Base-by-base conservation (phyloP, 1,284 basidiomycete species). In the Waitea zeae region DNA sequence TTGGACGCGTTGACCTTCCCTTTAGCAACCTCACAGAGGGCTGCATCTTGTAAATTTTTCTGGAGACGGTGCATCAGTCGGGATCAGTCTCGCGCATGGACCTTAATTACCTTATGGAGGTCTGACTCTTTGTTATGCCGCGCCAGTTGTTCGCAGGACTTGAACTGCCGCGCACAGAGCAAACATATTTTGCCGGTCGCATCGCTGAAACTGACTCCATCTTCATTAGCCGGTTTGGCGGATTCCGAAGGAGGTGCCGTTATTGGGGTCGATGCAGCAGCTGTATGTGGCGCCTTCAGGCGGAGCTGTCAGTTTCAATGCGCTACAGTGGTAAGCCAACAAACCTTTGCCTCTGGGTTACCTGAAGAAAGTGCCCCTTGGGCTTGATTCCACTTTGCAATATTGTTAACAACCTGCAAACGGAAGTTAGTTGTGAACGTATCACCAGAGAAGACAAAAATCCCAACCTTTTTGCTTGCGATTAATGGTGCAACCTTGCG, bases 381-480 rank as follows among this genome's bases (percentile, higher is more conserved):
- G 12, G 89, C 84, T 57, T 79, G 81, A 51, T 89, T 93, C 89
- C 89, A 95, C 48, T 95, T 93, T 48, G 67, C 77, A 50, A 96
- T 93, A 46, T 92, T 89, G 51, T 71, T 82, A 33, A 69, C 78
- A 31, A 76, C 81, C 87, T 92, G 39, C 15, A 35, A 15, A 5
- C 1, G 14, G 3, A 33, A 2, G 9, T 11, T 15, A 13, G 31
- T n/a, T n/a, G n/a, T n/a, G n/a, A n/a, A n/a, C n/a, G n/a, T n/a
- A n/a, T n/a, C 22, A 26, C 22, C 7, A 26, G 7, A 26, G 7
- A 26, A 7, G 22, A 26, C 22, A 26, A 26, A 12, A 32, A 37
- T 35, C 45, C 60, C 41, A 50, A 83, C 86, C 77, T 92, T 95
- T 64, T 80, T 84, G 52, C 82, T 90, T 27, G 78, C 73, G 33